Base-by-base conservation (phyloP, 176 grass and related monocot genomes). In the Eremochloa ophiuroides region DNA sequence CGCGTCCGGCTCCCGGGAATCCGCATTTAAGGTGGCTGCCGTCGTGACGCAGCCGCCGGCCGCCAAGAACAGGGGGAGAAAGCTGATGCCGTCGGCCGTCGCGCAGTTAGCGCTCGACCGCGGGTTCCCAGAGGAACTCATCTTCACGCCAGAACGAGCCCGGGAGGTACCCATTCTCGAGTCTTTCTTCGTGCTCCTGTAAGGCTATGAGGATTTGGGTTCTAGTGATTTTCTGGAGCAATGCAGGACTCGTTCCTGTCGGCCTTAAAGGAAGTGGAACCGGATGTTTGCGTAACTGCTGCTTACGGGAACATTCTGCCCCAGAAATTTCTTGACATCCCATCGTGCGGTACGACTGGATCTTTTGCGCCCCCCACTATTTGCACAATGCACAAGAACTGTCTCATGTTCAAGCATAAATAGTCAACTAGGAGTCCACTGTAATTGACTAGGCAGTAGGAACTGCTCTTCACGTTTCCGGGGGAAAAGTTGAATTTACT, bases 281-380 rank as follows among this genome's bases (percentile, higher is more conserved):
- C 90, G 39, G 88, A 95, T 56, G 90, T 98, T 82, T 98, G 92
- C 88, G 50, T 98, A 84, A 95, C 93, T 33, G 92, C 84, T 67
- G 88, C 95, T 75, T 98, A 95, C 71, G 95, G 95, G 67, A 95
- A 98, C 82, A 94, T 98, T 82, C 87, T 98, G 43, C 92, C 92
- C 77, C 84, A 89, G 35, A 95, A 76, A n/a, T 95, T 98, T 93
- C 95, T 98, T 76, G 88, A 98, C 48, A 98, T 94, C 69, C 92
- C 92, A 81, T 46, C 66, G 16, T 84, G 64, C 40, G 95, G 92
- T 86, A 78, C 35, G 95, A 72, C 61, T 55, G 22, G 35, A 42
- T 33, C 33, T 78, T 27, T 35, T 1, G 1, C 13, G 5, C 13
- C 20, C 15, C 44, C 41, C 35, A 37, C 55, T 50, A n/a, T n/a